Percentiles rank a stretch among this genome's conserved stretches.
Evolutionary conservation across 306 rosid species (phyloP).

Genomic region (Vigna angularis): DNA sequence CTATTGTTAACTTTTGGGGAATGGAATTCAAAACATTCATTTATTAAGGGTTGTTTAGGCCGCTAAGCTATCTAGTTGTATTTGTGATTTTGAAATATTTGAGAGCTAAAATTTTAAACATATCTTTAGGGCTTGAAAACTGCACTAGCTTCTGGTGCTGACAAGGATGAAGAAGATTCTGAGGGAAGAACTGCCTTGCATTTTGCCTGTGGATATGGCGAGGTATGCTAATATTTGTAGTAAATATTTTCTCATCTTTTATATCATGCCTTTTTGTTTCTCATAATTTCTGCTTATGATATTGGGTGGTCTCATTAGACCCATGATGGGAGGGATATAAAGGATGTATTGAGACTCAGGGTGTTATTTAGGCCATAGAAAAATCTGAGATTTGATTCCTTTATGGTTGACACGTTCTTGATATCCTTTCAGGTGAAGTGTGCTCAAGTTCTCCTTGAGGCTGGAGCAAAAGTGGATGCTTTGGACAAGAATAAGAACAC

Average conservation of each 20-base stretch:
- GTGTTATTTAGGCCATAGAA: background rate
- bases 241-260: slow-evolving; percentile 19
- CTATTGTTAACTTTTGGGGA: slow-evolving; percentile 6
- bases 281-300: slow-evolving; percentile 18
- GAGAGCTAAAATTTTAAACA: slow-evolving; percentile 37
- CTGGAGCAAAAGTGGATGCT: slow-evolving; percentile 95
- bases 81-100: slow-evolving; percentile 32
- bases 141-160: slow-evolving; percentile 85
- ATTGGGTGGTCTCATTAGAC: slow-evolving; percentile 6
- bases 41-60: slow-evolving; percentile 21
- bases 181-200: slow-evolving; percentile 99
- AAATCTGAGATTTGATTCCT: too few relatives aligned
- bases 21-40: background rate
- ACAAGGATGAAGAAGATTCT: slow-evolving; percentile 96
- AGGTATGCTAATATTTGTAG: slow-evolving; percentile 63
- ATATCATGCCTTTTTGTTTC: background rate
- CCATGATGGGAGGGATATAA: slow-evolving; percentile 27
- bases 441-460: slow-evolving; percentile 93
- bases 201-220: slow-evolving; percentile 99
- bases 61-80: slow-evolving; percentile 21
- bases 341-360: background rate
- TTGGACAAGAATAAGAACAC: slow-evolving; percentile 97
- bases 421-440: slow-evolving; percentile 79
- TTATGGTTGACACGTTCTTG: background rate
- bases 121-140: slow-evolving; percentile 80